These are phyloP conservation scores for Lactifluus echinatus DNA, from an alignment of 768 basidiomycete genomes.

Conservation along the genomic window DNA sequence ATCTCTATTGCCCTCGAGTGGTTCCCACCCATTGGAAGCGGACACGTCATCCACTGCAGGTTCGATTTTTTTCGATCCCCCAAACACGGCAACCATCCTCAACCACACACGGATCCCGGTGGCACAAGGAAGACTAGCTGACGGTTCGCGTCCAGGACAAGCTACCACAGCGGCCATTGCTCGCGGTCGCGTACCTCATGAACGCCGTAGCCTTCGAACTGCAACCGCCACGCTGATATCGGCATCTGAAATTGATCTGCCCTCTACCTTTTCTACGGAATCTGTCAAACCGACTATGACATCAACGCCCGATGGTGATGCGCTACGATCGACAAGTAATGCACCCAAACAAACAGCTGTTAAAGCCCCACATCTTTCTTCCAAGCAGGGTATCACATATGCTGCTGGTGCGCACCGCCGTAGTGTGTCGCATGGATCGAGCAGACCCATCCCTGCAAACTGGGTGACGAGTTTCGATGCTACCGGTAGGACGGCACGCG, in stretches of 20 bases:
- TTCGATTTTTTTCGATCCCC: constrained; percentile 17
- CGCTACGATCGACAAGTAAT: not conserved
- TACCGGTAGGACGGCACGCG: not conserved
- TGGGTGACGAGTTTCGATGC: not conserved
- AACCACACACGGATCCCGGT: constrained; percentile 18
- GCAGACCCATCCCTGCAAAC: not conserved
- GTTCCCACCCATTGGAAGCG: not conserved
- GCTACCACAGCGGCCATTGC: not conserved
- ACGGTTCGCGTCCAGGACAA: not conserved
- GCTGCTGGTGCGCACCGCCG: constrained; percentile 5
- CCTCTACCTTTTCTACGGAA: not conserved
- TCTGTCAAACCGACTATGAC: not conserved
- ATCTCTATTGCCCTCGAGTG: not conserved
- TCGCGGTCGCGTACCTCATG: constrained; percentile 16
- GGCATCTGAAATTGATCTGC: not conserved
- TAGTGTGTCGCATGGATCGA: constrained; percentile 7
- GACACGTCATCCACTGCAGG: constrained; percentile 14
- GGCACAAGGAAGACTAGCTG: not conserved
- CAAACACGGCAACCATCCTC: constrained; percentile 13
- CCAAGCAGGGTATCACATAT: not conserved
- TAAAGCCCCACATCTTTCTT: not conserved
- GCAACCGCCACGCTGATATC: not conserved
- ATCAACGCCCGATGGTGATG: not conserved
- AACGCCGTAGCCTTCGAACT: constrained; percentile 12
- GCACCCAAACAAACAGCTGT: not conserved